Percentiles rank a stretch among this genome's conserved stretches.
Evolutionary conservation across 1,139 yeast genomes (phyloP).

Genomic region (Pichia sp.): DNA sequence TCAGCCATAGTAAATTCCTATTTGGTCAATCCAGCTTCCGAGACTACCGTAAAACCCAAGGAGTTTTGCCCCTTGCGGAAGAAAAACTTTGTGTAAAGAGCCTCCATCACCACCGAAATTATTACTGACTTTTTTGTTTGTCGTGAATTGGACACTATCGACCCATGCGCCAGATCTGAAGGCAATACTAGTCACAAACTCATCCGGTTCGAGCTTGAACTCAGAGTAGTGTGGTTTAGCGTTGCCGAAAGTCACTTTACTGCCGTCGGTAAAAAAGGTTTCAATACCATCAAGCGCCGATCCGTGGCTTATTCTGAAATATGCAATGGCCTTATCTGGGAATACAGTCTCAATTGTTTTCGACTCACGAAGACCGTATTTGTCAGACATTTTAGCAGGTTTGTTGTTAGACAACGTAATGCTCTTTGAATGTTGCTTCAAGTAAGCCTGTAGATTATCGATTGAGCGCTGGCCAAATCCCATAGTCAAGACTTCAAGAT

Average conservation of each 20-base stretch:
- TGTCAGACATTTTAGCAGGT: slow-evolving; percentile 22
- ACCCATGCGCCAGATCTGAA: slow-evolving; percentile 84
- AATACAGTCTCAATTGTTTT: slow-evolving; percentile 23
- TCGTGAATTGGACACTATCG: slow-evolving; percentile 70
- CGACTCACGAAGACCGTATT: slow-evolving; percentile 26
- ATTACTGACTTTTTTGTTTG: slow-evolving; percentile 46
- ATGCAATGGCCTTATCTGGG: slow-evolving; percentile 33
- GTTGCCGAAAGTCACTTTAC: slow-evolving; percentile 48
- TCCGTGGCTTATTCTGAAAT: slow-evolving; percentile 65
- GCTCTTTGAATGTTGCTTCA: slow-evolving; percentile 18
- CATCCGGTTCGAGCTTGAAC: slow-evolving; percentile 52
- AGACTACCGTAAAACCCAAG: slow-evolving; percentile 67
- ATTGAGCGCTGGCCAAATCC: slow-evolving; percentile 37
- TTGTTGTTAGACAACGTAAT: slow-evolving; percentile 19
- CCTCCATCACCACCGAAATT: slow-evolving; percentile 75
- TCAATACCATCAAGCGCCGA: slow-evolving; percentile 75
- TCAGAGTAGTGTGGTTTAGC: slow-evolving; percentile 56
- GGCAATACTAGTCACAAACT: slow-evolving; percentile 53
- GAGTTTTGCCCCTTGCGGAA: slow-evolving; percentile 56
- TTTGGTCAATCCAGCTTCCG: slow-evolving; percentile 66
- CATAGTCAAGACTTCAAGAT: slow-evolving; percentile 45
- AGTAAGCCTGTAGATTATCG: slow-evolving; percentile 41
- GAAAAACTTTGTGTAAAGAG: slow-evolving; percentile 48
- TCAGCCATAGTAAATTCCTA: slow-evolving; percentile 55
- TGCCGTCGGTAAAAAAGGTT: slow-evolving; percentile 28